Percentiles rank a stretch among this genome's conserved stretches.
Conservation (phyloP, 331 rosid species). For the Malus hybrid region DNA sequence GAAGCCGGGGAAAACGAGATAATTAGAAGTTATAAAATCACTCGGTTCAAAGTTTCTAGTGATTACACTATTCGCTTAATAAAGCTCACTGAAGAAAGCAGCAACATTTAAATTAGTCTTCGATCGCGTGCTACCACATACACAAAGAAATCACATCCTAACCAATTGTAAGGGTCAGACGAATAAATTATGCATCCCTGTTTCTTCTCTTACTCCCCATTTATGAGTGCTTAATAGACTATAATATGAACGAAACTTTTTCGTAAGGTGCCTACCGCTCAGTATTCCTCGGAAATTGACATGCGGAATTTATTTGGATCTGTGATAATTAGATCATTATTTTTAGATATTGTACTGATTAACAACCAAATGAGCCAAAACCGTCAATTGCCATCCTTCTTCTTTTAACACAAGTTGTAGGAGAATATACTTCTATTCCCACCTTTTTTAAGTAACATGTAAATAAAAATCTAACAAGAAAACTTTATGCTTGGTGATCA, state of each 20-base stretch:
- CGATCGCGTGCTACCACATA: not conserved
- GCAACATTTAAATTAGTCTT: not conserved
- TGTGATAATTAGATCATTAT: not conserved
- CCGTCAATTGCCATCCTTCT: not conserved
- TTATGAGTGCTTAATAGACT: not conserved
- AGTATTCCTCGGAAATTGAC: not conserved
- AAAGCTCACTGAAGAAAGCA: not conserved
- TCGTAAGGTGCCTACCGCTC: not conserved
- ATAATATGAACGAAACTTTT: not conserved
- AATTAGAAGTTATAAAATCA: not conserved
- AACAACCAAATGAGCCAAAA: not conserved
- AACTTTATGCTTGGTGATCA: not conserved
- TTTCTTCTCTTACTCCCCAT: not conserved
- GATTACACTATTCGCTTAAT: not conserved
- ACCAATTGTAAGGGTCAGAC: not conserved
- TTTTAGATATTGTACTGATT: not conserved
- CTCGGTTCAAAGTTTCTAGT: not conserved
- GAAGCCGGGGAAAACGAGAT: not conserved
- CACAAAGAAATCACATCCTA: not conserved
- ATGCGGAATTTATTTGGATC: not conserved
- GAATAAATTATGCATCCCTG: not conserved
- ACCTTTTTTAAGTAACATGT: too few relatives aligned
- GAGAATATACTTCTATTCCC: not conserved
- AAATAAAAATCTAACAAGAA: not conserved
- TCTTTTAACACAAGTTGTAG: not conserved